Percentiles rank a stretch among this genome's conserved stretches.
Evolutionary conservation across 345 rosid genomes (phyloP).

Genomic region (Gossypium thurberi): DNA sequence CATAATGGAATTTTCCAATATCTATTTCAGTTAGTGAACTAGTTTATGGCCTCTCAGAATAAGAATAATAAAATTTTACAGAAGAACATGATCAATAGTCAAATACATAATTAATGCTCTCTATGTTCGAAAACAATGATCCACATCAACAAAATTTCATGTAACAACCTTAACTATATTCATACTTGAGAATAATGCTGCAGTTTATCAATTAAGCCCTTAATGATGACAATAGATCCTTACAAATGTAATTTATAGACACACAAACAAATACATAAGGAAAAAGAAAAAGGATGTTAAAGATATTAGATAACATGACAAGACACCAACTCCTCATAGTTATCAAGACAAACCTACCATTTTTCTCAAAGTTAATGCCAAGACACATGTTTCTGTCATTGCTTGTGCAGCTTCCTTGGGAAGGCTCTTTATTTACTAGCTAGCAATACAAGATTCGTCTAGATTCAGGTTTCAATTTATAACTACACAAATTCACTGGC

Average conservation of each 20-base stretch:
- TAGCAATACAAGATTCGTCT: neutral
- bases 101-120: neutral
- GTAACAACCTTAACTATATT: neutral
- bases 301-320: neutral
- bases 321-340: neutral
- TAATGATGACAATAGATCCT: neutral
- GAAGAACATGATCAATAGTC: neutral
- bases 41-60: neutral
- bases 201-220: neutral
- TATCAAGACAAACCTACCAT: neutral
- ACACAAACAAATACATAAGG: neutral
- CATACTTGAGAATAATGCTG: neutral
- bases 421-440: neutral
- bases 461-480: neutral
- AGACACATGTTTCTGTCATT: neutral
- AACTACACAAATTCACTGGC: neutral
- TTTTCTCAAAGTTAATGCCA: neutral
- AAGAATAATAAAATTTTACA: neutral
- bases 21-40: neutral
- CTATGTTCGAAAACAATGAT: neutral
- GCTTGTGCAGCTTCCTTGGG: neutral
- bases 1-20: neutral
- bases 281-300: neutral
- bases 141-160: neutral
- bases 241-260: neutral